Evolutionary conservation across 2,329 filamentous ascomycete genomes (phyloP), one percentile per base, ranked within the genome.

Genomic region (Venturia pyrina): DNA sequence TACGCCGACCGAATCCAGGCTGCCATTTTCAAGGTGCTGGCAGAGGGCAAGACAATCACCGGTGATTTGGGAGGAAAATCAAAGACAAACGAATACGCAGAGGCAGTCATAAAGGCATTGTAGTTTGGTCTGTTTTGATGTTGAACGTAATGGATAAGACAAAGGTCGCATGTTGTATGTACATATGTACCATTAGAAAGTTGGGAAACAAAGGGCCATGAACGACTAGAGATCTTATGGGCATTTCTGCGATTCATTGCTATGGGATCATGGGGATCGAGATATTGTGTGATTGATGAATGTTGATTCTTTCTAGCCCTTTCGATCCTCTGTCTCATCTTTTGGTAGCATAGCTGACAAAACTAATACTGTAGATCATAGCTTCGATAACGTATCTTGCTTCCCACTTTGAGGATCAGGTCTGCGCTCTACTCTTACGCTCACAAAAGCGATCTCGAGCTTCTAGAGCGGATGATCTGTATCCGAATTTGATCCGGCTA

Each of bases 21-120:
- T 79, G 95, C 95, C 71, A 96, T 93, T 75, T 98, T 99, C 79
- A 90, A 90, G 78, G 96, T 93, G 68, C 85, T 99, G 71, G 89
- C 92, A 68, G 93, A 99, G 85, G 95, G 95, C 82, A 97, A 97
- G 84, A 79, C 87, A 69, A 87, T 99, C 78, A 99, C 95, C 43
- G 93, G 95, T 74, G 95, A 99, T 80, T 83, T 99, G 73, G 95
- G 95, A 73, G 95, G 95, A 77, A 96, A 92, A 83, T 86, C 95
- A 73, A 96, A 96, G 87, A 99, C 95, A 67, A 83, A 88, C 81
- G 91, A 99, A 83, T 99, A 96, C 79, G 91, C 95, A 67, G 85
- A 84, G 68, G 93, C 95, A 71, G 97, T 99, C 76, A 97, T 98
- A 79, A 81, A 82, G 75, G 65, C 65, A 34, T 59, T 66, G 40